Evolutionary conservation across 805 yeast genomes (phyloP).

Genomic region (Starmerella floricola): DNA sequence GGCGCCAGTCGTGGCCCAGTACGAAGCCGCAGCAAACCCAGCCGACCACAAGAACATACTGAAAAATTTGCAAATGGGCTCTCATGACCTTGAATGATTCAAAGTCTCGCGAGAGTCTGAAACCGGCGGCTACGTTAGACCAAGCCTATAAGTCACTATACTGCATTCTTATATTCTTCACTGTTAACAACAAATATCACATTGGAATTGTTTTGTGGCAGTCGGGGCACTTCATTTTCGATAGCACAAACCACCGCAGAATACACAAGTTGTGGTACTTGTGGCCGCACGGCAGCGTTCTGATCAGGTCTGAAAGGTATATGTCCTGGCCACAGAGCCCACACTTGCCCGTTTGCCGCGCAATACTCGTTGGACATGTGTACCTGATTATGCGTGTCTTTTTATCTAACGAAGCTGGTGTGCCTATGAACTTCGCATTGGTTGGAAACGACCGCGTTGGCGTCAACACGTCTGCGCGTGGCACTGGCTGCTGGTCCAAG

Average conservation of each 20-base stretch:
- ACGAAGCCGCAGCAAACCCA: conserved; percentile 89
- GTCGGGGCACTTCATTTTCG: conserved; percentile 74
- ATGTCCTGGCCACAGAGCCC: conserved; percentile 10
- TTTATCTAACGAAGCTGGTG: conserved; percentile 7
- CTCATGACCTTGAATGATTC: background rate
- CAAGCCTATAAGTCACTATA: too few species aligned
- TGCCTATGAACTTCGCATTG: conserved; percentile 2
- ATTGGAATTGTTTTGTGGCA: conserved; percentile 46
- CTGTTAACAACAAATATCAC: too few species aligned
- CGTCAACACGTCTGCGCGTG: too few species aligned
- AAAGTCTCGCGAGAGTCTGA: background rate
- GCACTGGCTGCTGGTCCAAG: too few species aligned
- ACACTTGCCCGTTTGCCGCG: conserved; percentile 6
- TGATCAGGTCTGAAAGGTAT: conserved; percentile 38
- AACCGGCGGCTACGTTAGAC: too few species aligned
- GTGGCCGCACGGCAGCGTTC: conserved; percentile 72
- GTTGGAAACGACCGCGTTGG: conserved; percentile 1
- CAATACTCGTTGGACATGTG: conserved; percentile 3
- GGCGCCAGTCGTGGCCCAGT: conserved; percentile 65
- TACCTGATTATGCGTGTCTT: conserved; percentile 7
- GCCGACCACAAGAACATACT: conserved; percentile 53
- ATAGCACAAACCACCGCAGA: conserved; percentile 66
- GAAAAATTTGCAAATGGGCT: background rate
- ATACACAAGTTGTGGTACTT: conserved; percentile 70
- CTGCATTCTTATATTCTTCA: too few species aligned